These are phyloP conservation scores for Trichoderma breve DNA, from an alignment of 2,329 filamentous ascomycete species.

Conservation along the genomic window DNA sequence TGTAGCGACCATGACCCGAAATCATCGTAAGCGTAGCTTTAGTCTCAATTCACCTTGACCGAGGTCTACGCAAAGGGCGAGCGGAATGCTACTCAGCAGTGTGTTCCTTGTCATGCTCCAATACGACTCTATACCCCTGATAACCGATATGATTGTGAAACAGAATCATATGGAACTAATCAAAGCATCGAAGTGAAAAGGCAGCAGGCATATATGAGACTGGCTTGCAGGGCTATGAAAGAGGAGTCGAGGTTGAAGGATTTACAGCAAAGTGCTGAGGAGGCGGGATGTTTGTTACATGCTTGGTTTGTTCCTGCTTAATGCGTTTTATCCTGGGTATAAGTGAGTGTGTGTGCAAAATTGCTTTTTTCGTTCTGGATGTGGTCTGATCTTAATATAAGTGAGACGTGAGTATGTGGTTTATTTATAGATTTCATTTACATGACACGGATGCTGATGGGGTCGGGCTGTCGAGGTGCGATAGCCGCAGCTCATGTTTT, in stretches of 20 bases:
- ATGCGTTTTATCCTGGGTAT: neutral
- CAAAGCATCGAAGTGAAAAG: neutral
- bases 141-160: neutral
- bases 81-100: neutral
- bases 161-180: neutral
- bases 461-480: neutral
- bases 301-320: neutral
- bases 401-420: neutral
- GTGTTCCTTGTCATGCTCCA: neutral
- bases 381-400: neutral
- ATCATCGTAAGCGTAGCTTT: neutral
- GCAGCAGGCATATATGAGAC: neutral
- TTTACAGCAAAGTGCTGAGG: neutral
- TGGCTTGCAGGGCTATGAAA: neutral
- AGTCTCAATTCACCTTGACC: neutral
- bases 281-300: neutral
- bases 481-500: neutral
- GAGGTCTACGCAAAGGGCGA: neutral
- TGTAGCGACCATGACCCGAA: neutral
- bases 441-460: neutral
- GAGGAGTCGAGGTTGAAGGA: neutral
- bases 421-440: neutral
- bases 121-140: neutral
- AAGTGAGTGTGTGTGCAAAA: neutral
- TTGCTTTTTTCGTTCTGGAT: neutral